These are phyloP conservation scores for Aegilops umbellulata DNA, from an alignment of 176 grass and related monocot genomes.

Conservation along the genomic window DNA sequence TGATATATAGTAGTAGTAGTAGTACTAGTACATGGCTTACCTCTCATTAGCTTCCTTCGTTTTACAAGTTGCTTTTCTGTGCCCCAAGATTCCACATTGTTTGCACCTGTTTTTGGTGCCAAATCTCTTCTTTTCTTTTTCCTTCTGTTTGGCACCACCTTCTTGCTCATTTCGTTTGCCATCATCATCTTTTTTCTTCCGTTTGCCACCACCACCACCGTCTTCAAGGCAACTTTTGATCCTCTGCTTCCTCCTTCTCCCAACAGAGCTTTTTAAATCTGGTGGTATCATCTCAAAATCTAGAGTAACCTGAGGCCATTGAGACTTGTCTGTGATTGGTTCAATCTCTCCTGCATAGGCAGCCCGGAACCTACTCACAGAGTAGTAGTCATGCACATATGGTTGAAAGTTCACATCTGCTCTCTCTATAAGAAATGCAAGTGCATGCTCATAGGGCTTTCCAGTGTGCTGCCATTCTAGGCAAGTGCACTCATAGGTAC, in stretches of 20 bases:
- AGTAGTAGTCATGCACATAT: neutral
- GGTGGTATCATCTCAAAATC: neutral
- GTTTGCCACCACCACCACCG: neutral
- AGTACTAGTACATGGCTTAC: too few relatives aligned
- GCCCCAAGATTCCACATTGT: neutral
- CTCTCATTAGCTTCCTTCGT: too few relatives aligned
- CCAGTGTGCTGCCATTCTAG: neutral
- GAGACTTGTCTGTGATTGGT: neutral
- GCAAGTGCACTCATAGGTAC: neutral
- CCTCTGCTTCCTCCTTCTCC: neutral
- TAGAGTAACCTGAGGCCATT: neutral
- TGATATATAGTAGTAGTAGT: too few relatives aligned
- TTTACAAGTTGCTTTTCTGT: too few relatives aligned
- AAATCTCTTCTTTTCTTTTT: too few relatives aligned
- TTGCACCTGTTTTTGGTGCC: neutral
- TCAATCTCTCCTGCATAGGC: neutral
- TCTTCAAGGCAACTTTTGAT: neutral
- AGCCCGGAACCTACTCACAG: neutral
- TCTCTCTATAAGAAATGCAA: neutral
- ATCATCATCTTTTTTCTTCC: neutral
- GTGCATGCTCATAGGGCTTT: neutral
- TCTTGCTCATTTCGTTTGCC: neutral
- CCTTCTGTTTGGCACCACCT: neutral
- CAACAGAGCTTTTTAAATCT: neutral
- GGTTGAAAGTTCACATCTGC: neutral